A percentile compares a stretch with the other conserved stretches of the same genome.
Conservation (phyloP, 1,139 yeast species). For the Saccharomycopsis hybrid region DNA sequence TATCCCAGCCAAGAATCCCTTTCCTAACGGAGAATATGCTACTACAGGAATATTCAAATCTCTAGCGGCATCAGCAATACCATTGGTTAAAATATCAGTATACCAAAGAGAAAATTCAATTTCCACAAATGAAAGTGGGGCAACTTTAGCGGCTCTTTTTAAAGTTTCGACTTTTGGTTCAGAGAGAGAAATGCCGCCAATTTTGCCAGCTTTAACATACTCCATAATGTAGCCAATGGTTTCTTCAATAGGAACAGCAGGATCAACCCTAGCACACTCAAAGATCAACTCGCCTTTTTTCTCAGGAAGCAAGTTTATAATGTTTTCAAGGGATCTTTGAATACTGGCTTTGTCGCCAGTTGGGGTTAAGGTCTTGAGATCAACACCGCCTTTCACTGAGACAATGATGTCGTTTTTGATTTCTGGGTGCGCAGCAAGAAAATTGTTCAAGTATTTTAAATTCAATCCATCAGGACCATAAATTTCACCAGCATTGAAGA, state of each 20-base stretch:
- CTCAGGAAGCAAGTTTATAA: conserved; percentile 37
- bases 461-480: conserved; percentile 63
- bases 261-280: conserved; percentile 66
- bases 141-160: conserved; percentile 43
- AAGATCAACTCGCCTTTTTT: conserved; percentile 57
- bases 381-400: conserved; percentile 62
- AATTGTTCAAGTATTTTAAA: conserved; percentile 50
- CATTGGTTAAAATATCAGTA: conserved; percentile 54
- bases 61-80: conserved; percentile 48
- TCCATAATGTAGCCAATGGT: conserved; percentile 46
- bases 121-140: conserved; percentile 63
- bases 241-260: conserved; percentile 40
- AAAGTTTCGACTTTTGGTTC: conserved; percentile 63
- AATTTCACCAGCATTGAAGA: conserved; percentile 73
- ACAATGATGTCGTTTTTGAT: conserved; percentile 46
- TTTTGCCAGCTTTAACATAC: conserved; percentile 45
- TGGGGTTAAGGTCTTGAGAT: conserved; percentile 35
- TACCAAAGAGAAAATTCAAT: conserved; percentile 66
- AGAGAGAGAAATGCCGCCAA: conserved; percentile 64
- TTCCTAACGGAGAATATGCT: conserved; percentile 79
- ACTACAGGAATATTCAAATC: conserved; percentile 57
- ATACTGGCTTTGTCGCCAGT: conserved; percentile 45
- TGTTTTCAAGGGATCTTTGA: conserved; percentile 42
- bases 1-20: conserved; percentile 68
- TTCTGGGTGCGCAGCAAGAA: conserved; percentile 51